Evolutionary conservation across 495 filamentous ascomycete species (phyloP), one percentile per base, ranked within the genome.

Genomic region (Mycothermus thermophilus): DNA sequence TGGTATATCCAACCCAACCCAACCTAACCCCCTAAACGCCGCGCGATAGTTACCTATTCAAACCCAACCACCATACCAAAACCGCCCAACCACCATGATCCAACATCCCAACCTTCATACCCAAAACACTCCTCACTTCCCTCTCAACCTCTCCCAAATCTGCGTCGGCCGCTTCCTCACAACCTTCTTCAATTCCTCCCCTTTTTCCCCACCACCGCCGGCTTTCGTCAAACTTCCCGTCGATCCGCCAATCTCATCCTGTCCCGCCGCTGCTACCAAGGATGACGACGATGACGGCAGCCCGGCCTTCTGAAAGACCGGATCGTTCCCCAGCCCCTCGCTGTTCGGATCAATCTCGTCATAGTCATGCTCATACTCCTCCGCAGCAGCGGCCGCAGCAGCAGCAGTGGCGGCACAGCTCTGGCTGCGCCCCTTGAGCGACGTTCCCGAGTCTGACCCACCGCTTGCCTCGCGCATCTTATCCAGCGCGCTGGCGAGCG

Each of bases 311-410:
- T 49, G 50, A 23, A 52, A 48, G 3, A 29, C 40, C 4, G 40
- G 43, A 13, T 51, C 51, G 22, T 50, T 48, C 30, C 31, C 35
- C 22, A 52, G 21, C 10, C 42, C 46, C 30, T 57, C 51, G 7
- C 40, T 45, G 26, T 46, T 48, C 14, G 54, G 51, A 24, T 54
- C 48, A 22, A 57, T 55, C 32, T 55, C 44, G 13, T 52, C 51
- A 20, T 43, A 57, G 17, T 52, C 51, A 4, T 51, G 42, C 3
- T 45, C 36, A 17, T 38, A 45, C 0, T 32, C 31, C 17, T 30
- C 37, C 14, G 27, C 32, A 13, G n/a, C n/a, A n/a, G n/a, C n/a
- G n/a, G n/a, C n/a, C n/a, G n/a, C n/a, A n/a, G n/a, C n/a, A n/a
- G n/a, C n/a, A n/a, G n/a, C n/a, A n/a, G n/a, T n/a, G n/a, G n/a